Conservation (phyloP, 2,329 filamentous ascomycete genomes). For the Elsinoe batatas region DNA sequence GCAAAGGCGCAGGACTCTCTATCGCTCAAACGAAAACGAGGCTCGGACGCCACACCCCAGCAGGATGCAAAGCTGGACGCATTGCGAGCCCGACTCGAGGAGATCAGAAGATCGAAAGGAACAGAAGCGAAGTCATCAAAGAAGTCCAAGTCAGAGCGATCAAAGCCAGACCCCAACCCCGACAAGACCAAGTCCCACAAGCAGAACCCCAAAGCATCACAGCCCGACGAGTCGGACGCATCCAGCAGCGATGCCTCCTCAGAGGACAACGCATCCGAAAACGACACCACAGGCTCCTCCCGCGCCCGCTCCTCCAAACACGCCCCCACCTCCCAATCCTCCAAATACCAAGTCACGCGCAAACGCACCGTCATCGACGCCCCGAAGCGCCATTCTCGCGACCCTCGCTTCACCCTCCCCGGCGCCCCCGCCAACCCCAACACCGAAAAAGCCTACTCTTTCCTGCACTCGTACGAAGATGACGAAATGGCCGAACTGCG, state of each 20-base stretch:
- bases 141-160: slow-evolving; percentile 5
- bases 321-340: slow-evolving; percentile 72
- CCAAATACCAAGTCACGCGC: slow-evolving; percentile 73
- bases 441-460: slow-evolving; percentile 66
- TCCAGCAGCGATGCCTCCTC: not conserved
- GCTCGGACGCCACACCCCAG: slow-evolving; percentile 27
- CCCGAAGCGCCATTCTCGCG: slow-evolving; percentile 54
- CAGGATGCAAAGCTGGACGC: slow-evolving; percentile 39
- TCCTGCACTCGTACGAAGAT: slow-evolving; percentile 76
- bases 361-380: slow-evolving; percentile 59
- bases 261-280: slow-evolving; percentile 15
- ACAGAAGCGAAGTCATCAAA: slow-evolving; percentile 8
- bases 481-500: slow-evolving; percentile 72
- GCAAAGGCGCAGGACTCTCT: slow-evolving; percentile 74
- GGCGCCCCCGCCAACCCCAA: slow-evolving; percentile 43
- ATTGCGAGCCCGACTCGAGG: slow-evolving; percentile 34
- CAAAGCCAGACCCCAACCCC: slow-evolving; percentile 16
- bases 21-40: slow-evolving; percentile 28
- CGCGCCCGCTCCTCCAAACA: slow-evolving; percentile 64
- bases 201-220: not conserved
- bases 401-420: slow-evolving; percentile 69
- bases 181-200: slow-evolving; percentile 17
- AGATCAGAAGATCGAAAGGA: slow-evolving; percentile 28
- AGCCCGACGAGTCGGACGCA: not conserved
- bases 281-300: slow-evolving; percentile 28